These are phyloP conservation scores for Penicillium paneum DNA, from an alignment of 2,329 filamentous ascomycete genomes.

Conservation along the genomic window DNA sequence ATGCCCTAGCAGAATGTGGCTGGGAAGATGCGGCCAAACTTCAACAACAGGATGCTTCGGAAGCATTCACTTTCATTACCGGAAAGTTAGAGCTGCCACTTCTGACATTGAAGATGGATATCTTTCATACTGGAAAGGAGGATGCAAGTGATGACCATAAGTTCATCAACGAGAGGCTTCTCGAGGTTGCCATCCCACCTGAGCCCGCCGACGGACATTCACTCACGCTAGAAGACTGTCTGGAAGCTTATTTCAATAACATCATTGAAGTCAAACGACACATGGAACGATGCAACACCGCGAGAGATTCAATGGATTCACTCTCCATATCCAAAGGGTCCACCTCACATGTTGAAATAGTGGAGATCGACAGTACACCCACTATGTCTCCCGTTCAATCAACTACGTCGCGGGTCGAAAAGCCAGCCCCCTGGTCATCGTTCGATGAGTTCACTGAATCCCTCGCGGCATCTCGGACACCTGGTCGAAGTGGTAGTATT, in stretches of 20 bases:
- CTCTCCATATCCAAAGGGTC: slow-evolving; percentile 34
- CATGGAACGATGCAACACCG: slow-evolving; percentile 59
- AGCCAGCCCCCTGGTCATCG: slow-evolving; percentile 26
- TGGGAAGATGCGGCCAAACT: slow-evolving; percentile 76
- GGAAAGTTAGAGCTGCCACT: slow-evolving; percentile 83
- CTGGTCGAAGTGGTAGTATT: slow-evolving; percentile 40
- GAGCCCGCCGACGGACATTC: slow-evolving; percentile 63
- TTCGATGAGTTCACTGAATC: slow-evolving; percentile 26
- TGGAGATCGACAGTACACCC: slow-evolving; percentile 42
- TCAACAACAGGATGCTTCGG: slow-evolving; percentile 92
- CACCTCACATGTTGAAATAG: slow-evolving; percentile 42
- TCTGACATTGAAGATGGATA: slow-evolving; percentile 86
- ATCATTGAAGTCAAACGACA: slow-evolving; percentile 83
- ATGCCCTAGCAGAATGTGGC: slow-evolving; percentile 77
- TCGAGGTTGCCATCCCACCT: slow-evolving; percentile 86
- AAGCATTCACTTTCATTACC: slow-evolving; percentile 93
- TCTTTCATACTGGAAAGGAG: slow-evolving; percentile 86
- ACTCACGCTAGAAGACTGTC: slow-evolving; percentile 81
- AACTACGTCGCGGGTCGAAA: slow-evolving; percentile 22
- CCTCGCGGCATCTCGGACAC: slow-evolving; percentile 19
- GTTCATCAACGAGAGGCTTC: slow-evolving; percentile 82
- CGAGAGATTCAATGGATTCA: slow-evolving; percentile 43
- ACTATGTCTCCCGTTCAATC: slow-evolving; percentile 32
- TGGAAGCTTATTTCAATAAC: slow-evolving; percentile 95
- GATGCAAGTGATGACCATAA: slow-evolving; percentile 86